phyloP scores from a whole-genome alignment of 257 asterid species.

The Solanum virginianum region DNA sequence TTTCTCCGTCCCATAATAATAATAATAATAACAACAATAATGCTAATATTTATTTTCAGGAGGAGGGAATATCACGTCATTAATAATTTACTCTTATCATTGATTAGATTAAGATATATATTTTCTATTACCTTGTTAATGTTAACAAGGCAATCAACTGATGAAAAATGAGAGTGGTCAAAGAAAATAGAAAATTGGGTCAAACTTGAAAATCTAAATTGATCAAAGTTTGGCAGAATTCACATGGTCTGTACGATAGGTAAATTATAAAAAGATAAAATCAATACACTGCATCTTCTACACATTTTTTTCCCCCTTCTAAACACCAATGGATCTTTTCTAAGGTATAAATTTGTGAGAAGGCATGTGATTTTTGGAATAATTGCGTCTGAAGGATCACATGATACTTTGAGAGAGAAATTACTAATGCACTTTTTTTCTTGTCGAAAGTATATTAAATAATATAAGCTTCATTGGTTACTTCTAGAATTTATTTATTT shows the following conservation, averaged over 20 bases:
- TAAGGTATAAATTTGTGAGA: not conserved
- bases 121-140: no score
- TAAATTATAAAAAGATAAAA: not conserved
- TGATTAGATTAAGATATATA: not conserved
- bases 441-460: not conserved
- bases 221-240: not conserved
- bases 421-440: not conserved
- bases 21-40: not conserved
- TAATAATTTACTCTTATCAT: not conserved
- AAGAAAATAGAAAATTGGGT: not conserved
- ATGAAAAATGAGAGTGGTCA: not conserved
- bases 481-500: not conserved
- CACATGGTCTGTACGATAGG: not conserved
- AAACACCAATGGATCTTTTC: not conserved
- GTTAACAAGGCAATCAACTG: not conserved
- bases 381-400: constrained; percentile 16
- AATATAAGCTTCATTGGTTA: not conserved
- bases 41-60: not conserved
- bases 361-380: constrained; percentile 18
- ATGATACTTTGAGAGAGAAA: constrained; percentile 2
- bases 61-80: not conserved
- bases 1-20: no score
- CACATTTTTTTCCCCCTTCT: not conserved
- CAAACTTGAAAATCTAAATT: not conserved
- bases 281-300: not conserved